Percentiles rank a stretch among this genome's conserved stretches.
Conservation (phyloP, 1,284 basidiomycete genomes). For the Albatrellus sp. region DNA sequence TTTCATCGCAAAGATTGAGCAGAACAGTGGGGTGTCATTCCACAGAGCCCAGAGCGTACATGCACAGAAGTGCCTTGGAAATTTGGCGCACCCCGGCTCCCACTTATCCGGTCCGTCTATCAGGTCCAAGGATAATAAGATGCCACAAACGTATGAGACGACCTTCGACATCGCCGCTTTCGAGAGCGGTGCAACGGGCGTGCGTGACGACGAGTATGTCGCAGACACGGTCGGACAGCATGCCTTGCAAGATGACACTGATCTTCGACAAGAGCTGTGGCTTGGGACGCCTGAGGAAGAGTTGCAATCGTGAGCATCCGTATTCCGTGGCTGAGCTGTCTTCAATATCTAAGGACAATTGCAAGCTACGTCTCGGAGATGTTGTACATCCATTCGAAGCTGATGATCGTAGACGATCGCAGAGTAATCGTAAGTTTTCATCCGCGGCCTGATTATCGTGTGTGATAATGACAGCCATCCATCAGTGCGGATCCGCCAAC, state of each 20-base stretch:
- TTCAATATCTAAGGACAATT: neutral
- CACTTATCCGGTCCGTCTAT: constrained; percentile 37
- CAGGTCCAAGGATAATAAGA: constrained; percentile 38
- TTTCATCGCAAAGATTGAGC: constrained; percentile 61
- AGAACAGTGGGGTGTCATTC: constrained; percentile 68
- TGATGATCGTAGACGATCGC: constrained; percentile 91
- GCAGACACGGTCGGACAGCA: constrained; percentile 73
- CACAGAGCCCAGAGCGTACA: constrained; percentile 80
- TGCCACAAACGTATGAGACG: constrained; percentile 54
- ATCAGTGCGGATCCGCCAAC: constrained; percentile 61
- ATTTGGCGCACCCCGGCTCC: constrained; percentile 20
- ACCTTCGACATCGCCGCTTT: constrained; percentile 54
- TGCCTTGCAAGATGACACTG: constrained; percentile 48
- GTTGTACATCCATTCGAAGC: constrained; percentile 69
- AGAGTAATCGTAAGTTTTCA: constrained; percentile 60
- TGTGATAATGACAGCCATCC: no score
- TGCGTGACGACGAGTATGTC: constrained; percentile 40
- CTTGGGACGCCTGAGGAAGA: constrained; percentile 75
- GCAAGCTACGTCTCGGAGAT: constrained; percentile 73
- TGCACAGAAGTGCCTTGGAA: constrained; percentile 70
- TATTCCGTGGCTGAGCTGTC: neutral
- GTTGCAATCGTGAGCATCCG: constrained; percentile 39
- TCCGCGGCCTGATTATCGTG: neutral
- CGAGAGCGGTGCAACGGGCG: constrained; percentile 52
- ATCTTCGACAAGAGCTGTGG: constrained; percentile 68